phyloP scores from a whole-genome alignment of 768 basidiomycete species.

The Boletus subcaerulescens region DNA sequence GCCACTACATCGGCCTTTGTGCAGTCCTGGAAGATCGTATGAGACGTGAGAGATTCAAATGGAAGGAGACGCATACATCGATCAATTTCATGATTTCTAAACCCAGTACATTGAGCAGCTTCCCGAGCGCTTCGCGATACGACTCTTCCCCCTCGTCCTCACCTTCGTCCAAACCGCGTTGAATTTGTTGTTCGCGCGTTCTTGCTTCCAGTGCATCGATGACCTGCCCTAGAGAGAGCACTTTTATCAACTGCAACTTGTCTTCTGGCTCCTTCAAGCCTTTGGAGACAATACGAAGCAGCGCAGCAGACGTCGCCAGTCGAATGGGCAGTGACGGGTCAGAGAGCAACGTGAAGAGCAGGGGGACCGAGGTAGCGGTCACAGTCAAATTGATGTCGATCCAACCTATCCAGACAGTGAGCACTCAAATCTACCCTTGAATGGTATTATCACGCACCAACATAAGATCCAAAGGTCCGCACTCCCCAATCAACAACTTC shows the following conservation, averaged over 20 bases:
- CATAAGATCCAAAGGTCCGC: constrained; percentile 88
- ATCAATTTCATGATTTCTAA: constrained; percentile 77
- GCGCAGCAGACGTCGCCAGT: constrained; percentile 73
- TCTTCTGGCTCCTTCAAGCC: constrained; percentile 90
- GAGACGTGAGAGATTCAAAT: not conserved
- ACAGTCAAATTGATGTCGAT: constrained; percentile 96
- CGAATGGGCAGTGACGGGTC: constrained; percentile 78
- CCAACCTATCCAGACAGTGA: constrained; percentile 65
- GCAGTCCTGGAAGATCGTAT: constrained; percentile 46
- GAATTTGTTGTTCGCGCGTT: constrained; percentile 63
- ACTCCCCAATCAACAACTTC: constrained; percentile 94
- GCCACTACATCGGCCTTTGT: constrained; percentile 54
- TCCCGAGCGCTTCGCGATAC: constrained; percentile 86
- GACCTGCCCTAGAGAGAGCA: constrained; percentile 81
- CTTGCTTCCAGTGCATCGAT: constrained; percentile 77
- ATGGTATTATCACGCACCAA: constrained; percentile 60
- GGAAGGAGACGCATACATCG: constrained; percentile 50
- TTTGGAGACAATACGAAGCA: constrained; percentile 84
- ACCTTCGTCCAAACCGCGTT: constrained; percentile 50
- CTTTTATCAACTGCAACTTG: constrained; percentile 86
- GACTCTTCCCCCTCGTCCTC: constrained; percentile 87
- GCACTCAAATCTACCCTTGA: not conserved
- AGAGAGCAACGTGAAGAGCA: constrained; percentile 80
- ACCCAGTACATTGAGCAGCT: constrained; percentile 77
- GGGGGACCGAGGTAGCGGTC: constrained; percentile 80